A percentile compares a stretch with the other conserved stretches of the same genome.
Conservation (phyloP, 306 rosid genomes). For the Vigna trinervia region DNA sequence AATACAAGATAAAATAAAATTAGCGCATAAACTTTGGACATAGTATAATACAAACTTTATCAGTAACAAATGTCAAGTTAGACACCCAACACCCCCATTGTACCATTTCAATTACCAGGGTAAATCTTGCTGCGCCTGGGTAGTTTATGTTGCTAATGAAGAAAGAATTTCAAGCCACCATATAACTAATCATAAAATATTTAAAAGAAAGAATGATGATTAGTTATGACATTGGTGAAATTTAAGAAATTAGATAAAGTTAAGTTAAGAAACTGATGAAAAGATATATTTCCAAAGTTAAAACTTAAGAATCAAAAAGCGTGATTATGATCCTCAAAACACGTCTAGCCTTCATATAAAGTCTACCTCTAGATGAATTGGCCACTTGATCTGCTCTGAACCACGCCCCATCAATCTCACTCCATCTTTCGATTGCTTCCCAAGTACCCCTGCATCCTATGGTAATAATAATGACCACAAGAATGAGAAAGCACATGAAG, state of each 20-base stretch:
- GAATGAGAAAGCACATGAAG: constrained; percentile 43
- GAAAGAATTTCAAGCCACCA: constrained; percentile 30
- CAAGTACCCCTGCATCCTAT: constrained; percentile 89
- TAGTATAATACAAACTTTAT: too few species aligned
- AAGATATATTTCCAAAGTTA: neutral
- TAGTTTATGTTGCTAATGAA: constrained; percentile 1
- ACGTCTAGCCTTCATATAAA: constrained; percentile 25
- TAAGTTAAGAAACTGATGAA: constrained; percentile 1
- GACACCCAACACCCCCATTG: constrained; percentile 1
- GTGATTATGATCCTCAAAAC: constrained; percentile 24
- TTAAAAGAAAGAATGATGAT: constrained; percentile 1
- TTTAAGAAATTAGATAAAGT: constrained; percentile 11
- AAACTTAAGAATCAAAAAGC: constrained; percentile 25
- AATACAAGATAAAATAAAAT: neutral
- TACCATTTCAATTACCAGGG: neutral
- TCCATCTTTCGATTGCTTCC: constrained; percentile 92
- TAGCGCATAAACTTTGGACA: too few species aligned
- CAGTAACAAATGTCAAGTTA: neutral
- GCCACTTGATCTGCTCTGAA: constrained; percentile 89
- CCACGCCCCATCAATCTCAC: constrained; percentile 98
- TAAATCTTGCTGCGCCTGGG: constrained; percentile 9
- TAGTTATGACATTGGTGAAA: constrained; percentile 17
- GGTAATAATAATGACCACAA: constrained; percentile 44
- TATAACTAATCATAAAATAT: constrained; percentile 8
- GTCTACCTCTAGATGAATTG: constrained; percentile 88